Conservation (phyloP, 495 filamentous ascomycete genomes). For the Clavariopsis aquatica region DNA sequence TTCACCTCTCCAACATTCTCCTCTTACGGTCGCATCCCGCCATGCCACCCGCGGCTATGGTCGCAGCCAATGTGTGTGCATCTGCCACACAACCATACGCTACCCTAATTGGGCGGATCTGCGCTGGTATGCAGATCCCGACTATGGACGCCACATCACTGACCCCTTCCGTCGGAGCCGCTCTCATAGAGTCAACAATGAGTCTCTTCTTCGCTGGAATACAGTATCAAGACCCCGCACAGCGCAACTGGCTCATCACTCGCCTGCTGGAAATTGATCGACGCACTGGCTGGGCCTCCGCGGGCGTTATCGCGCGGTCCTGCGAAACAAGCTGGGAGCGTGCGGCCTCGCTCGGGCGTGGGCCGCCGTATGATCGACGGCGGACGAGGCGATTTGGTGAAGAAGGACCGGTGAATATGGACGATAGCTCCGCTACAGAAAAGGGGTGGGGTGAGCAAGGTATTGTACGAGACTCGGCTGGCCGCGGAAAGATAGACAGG, state of each 20-base stretch:
- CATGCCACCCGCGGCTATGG: slow-evolving; percentile 91
- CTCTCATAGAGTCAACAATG: slow-evolving; percentile 75
- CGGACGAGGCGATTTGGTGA: slow-evolving; percentile 22
- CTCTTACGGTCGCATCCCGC: slow-evolving; percentile 75
- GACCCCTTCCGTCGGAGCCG: slow-evolving; percentile 78
- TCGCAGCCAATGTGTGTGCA: slow-evolving; percentile 73
- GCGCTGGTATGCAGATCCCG: slow-evolving; percentile 66
- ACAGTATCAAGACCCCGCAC: slow-evolving; percentile 69
- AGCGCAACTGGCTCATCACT: slow-evolving; percentile 74
- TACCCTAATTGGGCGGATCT: slow-evolving; percentile 75
- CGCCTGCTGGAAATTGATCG: slow-evolving; percentile 73
- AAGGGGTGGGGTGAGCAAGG: slow-evolving; percentile 12
- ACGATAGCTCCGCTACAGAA: slow-evolving; percentile 46
- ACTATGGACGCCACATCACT: slow-evolving; percentile 47
- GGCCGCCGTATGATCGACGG: slow-evolving; percentile 65
- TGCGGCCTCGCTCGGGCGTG: slow-evolving; percentile 67
- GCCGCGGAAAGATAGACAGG: slow-evolving; percentile 28
- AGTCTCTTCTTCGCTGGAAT: slow-evolving; percentile 84
- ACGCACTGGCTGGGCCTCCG: slow-evolving; percentile 83
- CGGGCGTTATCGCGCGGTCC: slow-evolving; percentile 73
- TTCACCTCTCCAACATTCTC: slow-evolving; percentile 77
- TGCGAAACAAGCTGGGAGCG: slow-evolving; percentile 83
- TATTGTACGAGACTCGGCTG: neutral
- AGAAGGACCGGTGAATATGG: neutral
- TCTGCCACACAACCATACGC: slow-evolving; percentile 67